Conservation (phyloP, 2,329 filamentous ascomycete genomes). For the Septoria linicola region DNA sequence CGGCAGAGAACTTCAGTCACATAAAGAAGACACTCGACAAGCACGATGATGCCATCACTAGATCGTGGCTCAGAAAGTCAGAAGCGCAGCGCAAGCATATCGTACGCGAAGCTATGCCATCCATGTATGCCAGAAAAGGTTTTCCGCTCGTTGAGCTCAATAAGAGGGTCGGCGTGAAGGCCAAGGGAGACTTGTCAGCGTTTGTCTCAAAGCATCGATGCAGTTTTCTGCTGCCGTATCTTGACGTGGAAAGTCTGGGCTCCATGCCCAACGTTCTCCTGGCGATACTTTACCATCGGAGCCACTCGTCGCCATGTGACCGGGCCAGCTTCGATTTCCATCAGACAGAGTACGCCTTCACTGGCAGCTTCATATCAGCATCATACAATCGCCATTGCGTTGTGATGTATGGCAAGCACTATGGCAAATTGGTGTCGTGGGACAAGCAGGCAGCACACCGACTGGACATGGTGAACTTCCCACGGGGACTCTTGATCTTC, state of each 20-base stretch:
- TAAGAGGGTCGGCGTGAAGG: background rate
- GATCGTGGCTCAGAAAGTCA: constrained; percentile 16
- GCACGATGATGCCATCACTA: constrained; percentile 15
- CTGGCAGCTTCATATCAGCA: background rate
- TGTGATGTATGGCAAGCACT: constrained; percentile 14
- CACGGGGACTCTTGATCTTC: constrained; percentile 24
- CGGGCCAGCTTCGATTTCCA: constrained; percentile 23
- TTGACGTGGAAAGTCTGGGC: constrained; percentile 17
- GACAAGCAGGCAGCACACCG: constrained; percentile 20
- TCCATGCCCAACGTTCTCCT: constrained; percentile 15
- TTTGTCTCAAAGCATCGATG: background rate
- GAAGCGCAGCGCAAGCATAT: constrained; percentile 15
- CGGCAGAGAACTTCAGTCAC: constrained; percentile 1
- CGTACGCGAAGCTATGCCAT: constrained; percentile 15
- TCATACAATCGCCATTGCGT: constrained; percentile 19
- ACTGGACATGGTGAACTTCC: constrained; percentile 28
- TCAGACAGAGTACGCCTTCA: constrained; percentile 8
- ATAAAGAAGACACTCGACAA: background rate
- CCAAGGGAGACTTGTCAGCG: background rate
- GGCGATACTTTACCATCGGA: constrained; percentile 20
- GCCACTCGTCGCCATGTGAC: constrained; percentile 1
- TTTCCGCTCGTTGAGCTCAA: background rate
- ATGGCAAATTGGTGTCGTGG: constrained; percentile 24
- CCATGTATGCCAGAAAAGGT: constrained; percentile 10
- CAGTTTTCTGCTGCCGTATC: constrained; percentile 17